These are phyloP conservation scores for Penicillium subrubescens DNA, from an alignment of 495 filamentous ascomycete species.

Conservation along the genomic window DNA sequence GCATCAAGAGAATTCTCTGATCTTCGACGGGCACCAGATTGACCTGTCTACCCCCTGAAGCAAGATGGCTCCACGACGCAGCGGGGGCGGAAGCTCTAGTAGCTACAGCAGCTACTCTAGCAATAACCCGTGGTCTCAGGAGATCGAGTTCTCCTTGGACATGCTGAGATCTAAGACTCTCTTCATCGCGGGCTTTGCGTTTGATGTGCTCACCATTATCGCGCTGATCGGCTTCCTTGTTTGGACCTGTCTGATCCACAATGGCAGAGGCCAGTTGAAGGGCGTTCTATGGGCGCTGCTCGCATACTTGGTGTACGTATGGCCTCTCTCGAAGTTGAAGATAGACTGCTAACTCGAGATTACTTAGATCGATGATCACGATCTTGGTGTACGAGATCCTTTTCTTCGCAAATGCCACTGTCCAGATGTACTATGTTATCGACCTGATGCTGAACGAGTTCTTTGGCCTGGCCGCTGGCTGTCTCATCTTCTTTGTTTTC, in stretches of 20 bases:
- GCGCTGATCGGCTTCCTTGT: slow-evolving; percentile 23
- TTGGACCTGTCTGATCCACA: slow-evolving; percentile 27
- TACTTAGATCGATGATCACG: background rate
- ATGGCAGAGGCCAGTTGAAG: slow-evolving; percentile 13
- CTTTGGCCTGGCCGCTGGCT: slow-evolving; percentile 16
- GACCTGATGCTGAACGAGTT: slow-evolving; percentile 24
- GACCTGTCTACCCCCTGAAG: background rate
- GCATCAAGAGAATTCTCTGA: background rate
- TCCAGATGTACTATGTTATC: slow-evolving; percentile 28
- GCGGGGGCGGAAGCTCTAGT: slow-evolving; percentile 12
- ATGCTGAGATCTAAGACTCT: background rate
- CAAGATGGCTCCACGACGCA: slow-evolving; percentile 21
- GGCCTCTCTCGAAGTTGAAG: too few species aligned
- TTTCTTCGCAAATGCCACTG: slow-evolving; percentile 15
- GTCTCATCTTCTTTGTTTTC: slow-evolving; percentile 26
- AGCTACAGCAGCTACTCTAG: slow-evolving; percentile 2
- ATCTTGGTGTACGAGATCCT: slow-evolving; percentile 18
- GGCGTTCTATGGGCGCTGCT: slow-evolving; percentile 11
- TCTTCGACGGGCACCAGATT: background rate
- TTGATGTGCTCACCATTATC: slow-evolving; percentile 21
- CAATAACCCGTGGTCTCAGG: slow-evolving; percentile 15
- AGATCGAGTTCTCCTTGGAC: background rate
- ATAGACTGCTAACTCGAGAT: background rate
- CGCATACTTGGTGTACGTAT: slow-evolving; percentile 19
- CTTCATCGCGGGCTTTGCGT: slow-evolving; percentile 17